Conservation (phyloP, 75 land plant genomes). For the Pseudotsuga menziesii region DNA sequence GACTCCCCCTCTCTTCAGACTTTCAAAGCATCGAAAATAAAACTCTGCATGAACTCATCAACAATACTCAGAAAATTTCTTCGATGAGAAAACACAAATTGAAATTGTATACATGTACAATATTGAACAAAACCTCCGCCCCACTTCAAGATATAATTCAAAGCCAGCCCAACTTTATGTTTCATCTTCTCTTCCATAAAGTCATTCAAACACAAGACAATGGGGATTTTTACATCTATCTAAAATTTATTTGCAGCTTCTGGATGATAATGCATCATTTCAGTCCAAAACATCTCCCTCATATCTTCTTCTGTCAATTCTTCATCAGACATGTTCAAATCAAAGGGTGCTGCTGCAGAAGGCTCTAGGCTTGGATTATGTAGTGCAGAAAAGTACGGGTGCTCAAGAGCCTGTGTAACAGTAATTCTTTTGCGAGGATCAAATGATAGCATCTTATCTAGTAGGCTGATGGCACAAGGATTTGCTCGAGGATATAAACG, state of each 20-base stretch:
- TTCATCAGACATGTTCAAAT: conserved; percentile 63
- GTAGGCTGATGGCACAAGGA: conserved; percentile 71
- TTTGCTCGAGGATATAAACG: conserved; percentile 67
- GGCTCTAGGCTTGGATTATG: conserved; percentile 64
- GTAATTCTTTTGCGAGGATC: conserved; percentile 80
- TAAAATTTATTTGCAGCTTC: conserved; percentile 29
- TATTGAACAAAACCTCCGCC: too few relatives aligned
- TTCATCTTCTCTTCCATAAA: too few relatives aligned
- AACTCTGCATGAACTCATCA: too few relatives aligned
- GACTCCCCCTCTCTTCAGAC: too few relatives aligned
- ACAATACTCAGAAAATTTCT: too few relatives aligned
- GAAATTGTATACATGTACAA: too few relatives aligned
- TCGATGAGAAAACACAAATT: too few relatives aligned
- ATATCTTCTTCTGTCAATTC: conserved; percentile 55
- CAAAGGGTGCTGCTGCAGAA: conserved; percentile 51
- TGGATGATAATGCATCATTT: conserved; percentile 81
- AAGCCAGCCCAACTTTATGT: too few relatives aligned
- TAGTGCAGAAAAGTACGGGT: conserved; percentile 71
- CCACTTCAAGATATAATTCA: too few relatives aligned
- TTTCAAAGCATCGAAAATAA: too few relatives aligned
- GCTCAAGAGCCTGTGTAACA: conserved; percentile 73
- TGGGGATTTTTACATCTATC: not conserved
- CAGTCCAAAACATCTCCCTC: conserved; percentile 73
- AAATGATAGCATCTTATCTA: conserved; percentile 81
- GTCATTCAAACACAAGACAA: too few relatives aligned